Percentiles rank a stretch among this genome's conserved stretches.
phyloP scores from a whole-genome alignment of 2,329 filamentous ascomycete species.

The Teratosphaeria zuluensis region DNA sequence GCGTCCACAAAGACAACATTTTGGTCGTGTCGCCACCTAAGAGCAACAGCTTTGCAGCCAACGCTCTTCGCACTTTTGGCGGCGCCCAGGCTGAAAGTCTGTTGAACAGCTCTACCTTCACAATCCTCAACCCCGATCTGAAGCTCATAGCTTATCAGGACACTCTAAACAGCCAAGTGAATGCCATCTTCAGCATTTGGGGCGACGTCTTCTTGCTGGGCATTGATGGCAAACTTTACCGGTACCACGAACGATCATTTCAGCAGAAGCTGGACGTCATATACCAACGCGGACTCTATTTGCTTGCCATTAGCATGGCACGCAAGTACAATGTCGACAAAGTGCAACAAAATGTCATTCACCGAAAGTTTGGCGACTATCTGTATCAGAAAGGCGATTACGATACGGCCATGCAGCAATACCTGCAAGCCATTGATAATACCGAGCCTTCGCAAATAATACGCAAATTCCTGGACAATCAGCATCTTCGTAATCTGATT shows the following conservation, averaged over 20 bases:
- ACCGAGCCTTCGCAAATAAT: slow-evolving; percentile 96
- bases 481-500: slow-evolving; percentile 94
- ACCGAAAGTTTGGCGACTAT: slow-evolving; percentile 86
- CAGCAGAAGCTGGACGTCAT: slow-evolving; percentile 87
- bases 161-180: slow-evolving; percentile 69
- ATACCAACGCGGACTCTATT: slow-evolving; percentile 87
- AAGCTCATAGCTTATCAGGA: slow-evolving; percentile 86
- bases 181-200: slow-evolving; percentile 77
- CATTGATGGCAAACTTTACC: slow-evolving; percentile 81
- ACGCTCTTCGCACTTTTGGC: slow-evolving; percentile 64
- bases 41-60: slow-evolving; percentile 44
- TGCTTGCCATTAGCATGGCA: slow-evolving; percentile 82
- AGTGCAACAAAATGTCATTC: slow-evolving; percentile 81
- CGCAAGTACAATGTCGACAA: slow-evolving; percentile 75
- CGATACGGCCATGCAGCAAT: slow-evolving; percentile 98
- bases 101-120: slow-evolving; percentile 80
- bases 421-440: slow-evolving; percentile 88
- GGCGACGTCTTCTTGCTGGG: slow-evolving; percentile 84
- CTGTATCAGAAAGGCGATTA: slow-evolving; percentile 92
- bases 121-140: slow-evolving; percentile 81
- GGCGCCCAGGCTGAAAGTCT: slow-evolving; percentile 63
- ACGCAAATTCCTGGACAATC: slow-evolving; percentile 92
- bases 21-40: slow-evolving; percentile 74
- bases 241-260: slow-evolving; percentile 83
- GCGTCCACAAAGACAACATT: slow-evolving; percentile 75